Conservation (phyloP, 805 yeast species). For the Saccharomycopsis babjevae region DNA sequence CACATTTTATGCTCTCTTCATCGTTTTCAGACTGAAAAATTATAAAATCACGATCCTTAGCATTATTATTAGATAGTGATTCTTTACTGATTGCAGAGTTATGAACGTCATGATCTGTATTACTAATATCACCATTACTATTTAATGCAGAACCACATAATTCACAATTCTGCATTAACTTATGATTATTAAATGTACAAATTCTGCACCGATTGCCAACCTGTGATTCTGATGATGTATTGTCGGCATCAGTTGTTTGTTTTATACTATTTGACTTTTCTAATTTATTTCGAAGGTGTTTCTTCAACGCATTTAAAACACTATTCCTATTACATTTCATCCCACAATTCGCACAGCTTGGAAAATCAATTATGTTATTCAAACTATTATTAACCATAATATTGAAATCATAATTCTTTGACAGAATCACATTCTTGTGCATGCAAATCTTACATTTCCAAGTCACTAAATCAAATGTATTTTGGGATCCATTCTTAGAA, state of each 20-base stretch:
- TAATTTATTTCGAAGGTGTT: background rate
- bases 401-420: slow-evolving; percentile 23
- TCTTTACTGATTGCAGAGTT: background rate
- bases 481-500: background rate
- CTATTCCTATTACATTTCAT: slow-evolving; percentile 33
- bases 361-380: slow-evolving; percentile 23
- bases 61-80: background rate
- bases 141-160: slow-evolving; percentile 62
- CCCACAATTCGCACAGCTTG: slow-evolving; percentile 56
- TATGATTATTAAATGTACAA: slow-evolving; percentile 81
- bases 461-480: slow-evolving; percentile 20
- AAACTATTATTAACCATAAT: slow-evolving; percentile 6
- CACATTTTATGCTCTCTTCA: slow-evolving; percentile 20
- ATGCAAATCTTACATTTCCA: slow-evolving; percentile 93
- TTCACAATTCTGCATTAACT: slow-evolving; percentile 69
- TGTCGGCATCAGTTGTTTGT: background rate
- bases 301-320: slow-evolving; percentile 26
- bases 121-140: background rate
- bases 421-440: slow-evolving; percentile 42
- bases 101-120: background rate
- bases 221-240: background rate
- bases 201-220: slow-evolving; percentile 32
- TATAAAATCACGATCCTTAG: background rate
- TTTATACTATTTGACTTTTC: background rate
- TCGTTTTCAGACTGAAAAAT: slow-evolving; percentile 6